Conservation (phyloP, 2,329 filamentous ascomycete species). For the Ampelomyces quisqualis region DNA sequence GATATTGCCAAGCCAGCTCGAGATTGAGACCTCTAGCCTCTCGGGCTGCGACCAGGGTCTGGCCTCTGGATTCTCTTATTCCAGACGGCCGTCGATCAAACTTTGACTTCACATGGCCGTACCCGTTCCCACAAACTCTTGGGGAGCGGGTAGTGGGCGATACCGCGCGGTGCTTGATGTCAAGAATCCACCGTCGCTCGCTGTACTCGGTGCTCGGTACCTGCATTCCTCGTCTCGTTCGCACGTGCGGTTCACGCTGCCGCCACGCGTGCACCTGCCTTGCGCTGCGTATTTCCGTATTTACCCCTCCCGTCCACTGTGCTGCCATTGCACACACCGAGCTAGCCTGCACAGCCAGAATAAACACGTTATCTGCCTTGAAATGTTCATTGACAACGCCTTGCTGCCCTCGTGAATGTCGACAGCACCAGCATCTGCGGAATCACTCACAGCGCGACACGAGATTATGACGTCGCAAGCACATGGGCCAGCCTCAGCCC, state of each 20-base stretch:
- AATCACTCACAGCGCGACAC: conserved; percentile 13
- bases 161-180: no score
- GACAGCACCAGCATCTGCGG: neutral
- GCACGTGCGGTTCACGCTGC: neutral
- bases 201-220: no score
- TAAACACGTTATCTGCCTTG: neutral
- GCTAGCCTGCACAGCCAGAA: neutral
- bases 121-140: no score
- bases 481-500: conserved; percentile 7
- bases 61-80: neutral
- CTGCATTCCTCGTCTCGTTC: neutral
- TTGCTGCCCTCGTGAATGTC: neutral
- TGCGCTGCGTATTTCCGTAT: no score
- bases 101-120: no score
- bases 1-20: conserved; percentile 15
- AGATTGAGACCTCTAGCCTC: conserved; percentile 6
- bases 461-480: conserved; percentile 23
- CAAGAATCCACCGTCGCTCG: no score
- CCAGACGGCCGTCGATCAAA: neutral
- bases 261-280: neutral
- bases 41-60: conserved; percentile 1
- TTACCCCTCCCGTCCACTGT: neutral
- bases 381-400: neutral
- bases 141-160: no score
- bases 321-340: neutral